Evolutionary conservation across 495 filamentous ascomycete species (phyloP), one percentile per base, ranked within the genome.

Genomic region (Lasiosphaeria ovina): DNA sequence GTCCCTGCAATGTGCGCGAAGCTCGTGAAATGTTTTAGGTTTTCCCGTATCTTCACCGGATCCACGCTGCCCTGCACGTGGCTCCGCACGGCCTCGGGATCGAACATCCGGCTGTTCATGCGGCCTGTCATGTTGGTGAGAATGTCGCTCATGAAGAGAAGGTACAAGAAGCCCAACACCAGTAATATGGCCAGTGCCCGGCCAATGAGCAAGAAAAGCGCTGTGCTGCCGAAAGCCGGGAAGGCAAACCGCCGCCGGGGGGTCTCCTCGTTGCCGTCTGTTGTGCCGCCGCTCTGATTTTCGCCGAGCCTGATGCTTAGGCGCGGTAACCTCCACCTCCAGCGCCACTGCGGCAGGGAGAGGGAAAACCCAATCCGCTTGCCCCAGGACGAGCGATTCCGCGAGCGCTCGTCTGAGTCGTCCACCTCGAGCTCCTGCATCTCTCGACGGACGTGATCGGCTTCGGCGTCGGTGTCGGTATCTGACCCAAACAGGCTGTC

Each of bases 1-100:
- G 91, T 94, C 34, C 94, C 94, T 3, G 92, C 94, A 44, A 97
- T 77, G 73, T 98, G 94, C 61, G 93, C 86, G 66, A 86, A 95
- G 33, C 78, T 76, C 24, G 89, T 93, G 57, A 94, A 81, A 66
- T 89, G 85, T 64, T 78, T 78, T 54, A 96, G 63, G 62, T 88
- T 87, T 42, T 88, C 85, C 57, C 80, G 77, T 60, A 99, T 93
- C 59, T 74, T 75, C 48, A 80, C 78, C 40, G 79, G 76, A 61
- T 92, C 84, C 60, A 94, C 79, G 60, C 84, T 83, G 12, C 76
- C 76, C 68, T 93, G 87, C 16, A 91, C 82, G 72, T 85, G 91
- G 40, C 77, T 81, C 70, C 85, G 85, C 66, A 88, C 86, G 68
- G 62, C 83, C 79, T 86, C 87, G 34, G 88, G 87, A 62, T 87